These are phyloP conservation scores for Fusarium veterinarium DNA, from an alignment of 2,329 filamentous ascomycete species.

Conservation along the genomic window DNA sequence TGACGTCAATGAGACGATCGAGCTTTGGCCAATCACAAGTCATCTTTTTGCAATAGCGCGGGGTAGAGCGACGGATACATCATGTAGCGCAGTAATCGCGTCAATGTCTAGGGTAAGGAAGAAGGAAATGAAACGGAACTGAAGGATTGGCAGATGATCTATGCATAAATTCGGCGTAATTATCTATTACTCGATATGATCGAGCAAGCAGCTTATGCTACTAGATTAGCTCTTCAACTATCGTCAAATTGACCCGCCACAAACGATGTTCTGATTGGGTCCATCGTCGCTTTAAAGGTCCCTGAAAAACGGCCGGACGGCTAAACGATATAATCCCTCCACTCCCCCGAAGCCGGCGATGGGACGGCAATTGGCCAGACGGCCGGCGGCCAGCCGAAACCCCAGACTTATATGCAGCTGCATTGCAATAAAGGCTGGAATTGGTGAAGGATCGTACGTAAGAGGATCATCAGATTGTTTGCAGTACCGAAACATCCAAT, in stretches of 20 bases:
- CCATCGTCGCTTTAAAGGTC: background rate
- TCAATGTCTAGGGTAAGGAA: slow-evolving; percentile 21
- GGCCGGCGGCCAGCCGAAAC: slow-evolving; percentile 15
- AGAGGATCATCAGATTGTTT: background rate
- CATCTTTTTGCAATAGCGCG: slow-evolving; percentile 41
- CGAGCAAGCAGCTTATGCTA: slow-evolving; percentile 23
- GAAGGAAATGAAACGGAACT: background rate
- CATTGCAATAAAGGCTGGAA: background rate
- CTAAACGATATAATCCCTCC: slow-evolving; percentile 20
- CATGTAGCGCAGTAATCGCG: slow-evolving; percentile 36
- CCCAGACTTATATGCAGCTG: background rate
- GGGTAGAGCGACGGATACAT: slow-evolving; percentile 32
- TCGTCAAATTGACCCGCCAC: background rate
- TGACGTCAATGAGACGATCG: slow-evolving; percentile 41
- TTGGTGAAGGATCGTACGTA: slow-evolving; percentile 9
- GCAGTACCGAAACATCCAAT: slow-evolving; percentile 31
- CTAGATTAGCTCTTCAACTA: slow-evolving; percentile 26
- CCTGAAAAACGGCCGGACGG: slow-evolving; percentile 15
- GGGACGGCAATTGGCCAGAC: background rate
- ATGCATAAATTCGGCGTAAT: background rate
- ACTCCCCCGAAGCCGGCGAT: slow-evolving; percentile 30
- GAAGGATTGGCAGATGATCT: background rate
- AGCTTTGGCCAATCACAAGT: slow-evolving; percentile 42
- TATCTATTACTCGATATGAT: slow-evolving; percentile 38
- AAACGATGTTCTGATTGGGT: slow-evolving; percentile 9